Evolutionary conservation across 139 green algal species (phyloP), one percentile per base, ranked within the genome.

Genomic region (Asterochloris sp.): DNA sequence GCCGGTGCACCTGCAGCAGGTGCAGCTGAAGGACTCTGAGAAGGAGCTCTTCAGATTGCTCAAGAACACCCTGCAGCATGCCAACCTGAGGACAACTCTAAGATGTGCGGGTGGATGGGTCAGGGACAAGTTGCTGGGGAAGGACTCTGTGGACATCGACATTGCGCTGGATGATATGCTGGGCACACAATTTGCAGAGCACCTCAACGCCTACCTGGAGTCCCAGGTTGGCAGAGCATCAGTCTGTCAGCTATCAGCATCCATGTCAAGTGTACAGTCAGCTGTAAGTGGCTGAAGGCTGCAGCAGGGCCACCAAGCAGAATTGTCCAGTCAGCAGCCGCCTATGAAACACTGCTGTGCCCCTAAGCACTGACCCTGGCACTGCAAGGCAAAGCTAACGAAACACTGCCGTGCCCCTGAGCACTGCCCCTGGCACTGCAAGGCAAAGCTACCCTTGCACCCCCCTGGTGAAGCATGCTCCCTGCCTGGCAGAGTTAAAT

Each of bases 101-200:
- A 91, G 97, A 1, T 97, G 92, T 75, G 97, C 97, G 24, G 97
- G 97, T 12, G 97, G 97, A 17, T 99, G 97, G 97, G 97, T 99
- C 73, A 85, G 97, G 0, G 97, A 99, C 87, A 99, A 99, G 87
- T 87, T 98, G 69, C 89, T 98, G 75, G 94, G 94, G 17, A 86
- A 84, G 27, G 86, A 94, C 29, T 95, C 86, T n/a, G 98, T 99
- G 28, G 97, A 99, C 89, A 96, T 99, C 24, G 97, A 99, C 88
- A 95, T 99, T 29, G 97, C 97, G 9, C 85, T 99, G 62, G 96
- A 99, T 85, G 90, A 97, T 88, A 92, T 95, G 84, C 76, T 96
- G 61, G 97, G 97, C 0, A 87, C n/a, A 19, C 14, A 82, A 61
- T 84, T 79, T 71, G 84, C 62, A 61, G 81, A 87, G 76, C 83